A percentile compares a stretch with the other conserved stretches of the same genome.
Conservation (phyloP, 768 basidiomycete genomes). For the Naganishia kalamii region DNA sequence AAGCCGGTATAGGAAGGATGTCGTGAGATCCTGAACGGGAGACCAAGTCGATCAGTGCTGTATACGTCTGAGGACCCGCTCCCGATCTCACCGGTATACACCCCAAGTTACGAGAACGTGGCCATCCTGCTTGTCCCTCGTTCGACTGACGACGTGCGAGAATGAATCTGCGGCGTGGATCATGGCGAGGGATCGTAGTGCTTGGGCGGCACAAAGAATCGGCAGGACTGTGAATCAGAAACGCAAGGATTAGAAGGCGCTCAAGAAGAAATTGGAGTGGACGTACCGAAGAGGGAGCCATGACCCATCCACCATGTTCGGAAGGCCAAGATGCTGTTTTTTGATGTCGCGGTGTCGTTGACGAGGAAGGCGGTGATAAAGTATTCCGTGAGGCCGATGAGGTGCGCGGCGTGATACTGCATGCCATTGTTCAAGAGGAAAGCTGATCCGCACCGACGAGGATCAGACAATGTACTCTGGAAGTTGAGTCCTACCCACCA, state of each 20-base stretch:
- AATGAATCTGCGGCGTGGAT: conserved; percentile 89
- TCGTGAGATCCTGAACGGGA: conserved; percentile 62
- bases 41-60: background rate
- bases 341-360: background rate
- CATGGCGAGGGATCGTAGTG: conserved; percentile 84
- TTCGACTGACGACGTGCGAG: conserved; percentile 72
- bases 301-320: conserved; percentile 19
- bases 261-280: conserved; percentile 38
- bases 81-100: conserved; percentile 65
- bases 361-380: conserved; percentile 47
- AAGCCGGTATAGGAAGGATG: conserved; percentile 97
- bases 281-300: conserved; percentile 51
- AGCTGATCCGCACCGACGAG: conserved; percentile 52
- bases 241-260: too few relatives aligned
- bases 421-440: conserved; percentile 86
- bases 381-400: conserved; percentile 72
- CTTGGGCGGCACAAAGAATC: conserved; percentile 65
- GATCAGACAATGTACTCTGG: background rate
- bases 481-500: conserved; percentile 57
- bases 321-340: background rate
- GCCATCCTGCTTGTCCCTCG: conserved; percentile 57
- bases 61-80: background rate
- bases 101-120: conserved; percentile 83
- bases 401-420: conserved; percentile 78
- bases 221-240: conserved; percentile 54